phyloP scores from a whole-genome alignment of 495 filamentous ascomycete species.

The Neurospora sp. region DNA sequence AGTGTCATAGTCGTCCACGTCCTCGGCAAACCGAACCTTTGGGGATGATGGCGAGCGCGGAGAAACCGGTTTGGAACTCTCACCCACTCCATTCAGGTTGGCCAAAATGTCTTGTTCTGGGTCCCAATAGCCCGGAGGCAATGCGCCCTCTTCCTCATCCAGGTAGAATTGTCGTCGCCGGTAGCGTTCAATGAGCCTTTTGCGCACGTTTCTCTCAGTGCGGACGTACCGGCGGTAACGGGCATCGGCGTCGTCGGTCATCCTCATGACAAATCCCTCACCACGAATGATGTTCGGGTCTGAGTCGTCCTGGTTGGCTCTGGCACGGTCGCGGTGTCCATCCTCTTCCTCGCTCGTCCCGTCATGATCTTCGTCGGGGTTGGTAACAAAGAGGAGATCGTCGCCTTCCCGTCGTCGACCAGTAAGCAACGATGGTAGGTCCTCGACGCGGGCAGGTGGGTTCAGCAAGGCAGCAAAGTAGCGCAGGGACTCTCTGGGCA shows the following conservation, averaged over 20 bases:
- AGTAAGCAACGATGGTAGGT: constrained; percentile 26
- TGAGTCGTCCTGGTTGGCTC: not conserved
- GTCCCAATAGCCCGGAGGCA: constrained; percentile 52
- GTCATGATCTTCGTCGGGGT: constrained; percentile 10
- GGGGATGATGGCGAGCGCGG: constrained; percentile 73
- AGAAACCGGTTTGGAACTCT: constrained; percentile 37
- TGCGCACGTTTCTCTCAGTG: constrained; percentile 22
- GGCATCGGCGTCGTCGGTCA: not conserved
- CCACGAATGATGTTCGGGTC: not conserved
- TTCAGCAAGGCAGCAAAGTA: constrained; percentile 32
- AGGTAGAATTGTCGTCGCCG: constrained; percentile 64
- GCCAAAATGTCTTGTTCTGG: constrained; percentile 49
- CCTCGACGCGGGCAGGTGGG: constrained; percentile 27
- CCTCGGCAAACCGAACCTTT: constrained; percentile 75
- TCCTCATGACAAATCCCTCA: not conserved
- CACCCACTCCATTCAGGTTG: constrained; percentile 27
- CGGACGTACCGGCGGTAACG: not conserved
- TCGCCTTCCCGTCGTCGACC: constrained; percentile 22
- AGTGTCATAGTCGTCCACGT: constrained; percentile 59
- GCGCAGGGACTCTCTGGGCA: constrained; percentile 11
- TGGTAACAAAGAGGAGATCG: constrained; percentile 18
- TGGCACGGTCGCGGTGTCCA: not conserved
- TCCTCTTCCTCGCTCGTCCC: not conserved
- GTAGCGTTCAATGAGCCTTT: constrained; percentile 61
- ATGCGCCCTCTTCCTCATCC: constrained; percentile 67